Percentiles rank a stretch among this genome's conserved stretches.
Conservation (phyloP, 1,284 basidiomycete genomes). For the Pyrrhoderma lamaoense region DNA sequence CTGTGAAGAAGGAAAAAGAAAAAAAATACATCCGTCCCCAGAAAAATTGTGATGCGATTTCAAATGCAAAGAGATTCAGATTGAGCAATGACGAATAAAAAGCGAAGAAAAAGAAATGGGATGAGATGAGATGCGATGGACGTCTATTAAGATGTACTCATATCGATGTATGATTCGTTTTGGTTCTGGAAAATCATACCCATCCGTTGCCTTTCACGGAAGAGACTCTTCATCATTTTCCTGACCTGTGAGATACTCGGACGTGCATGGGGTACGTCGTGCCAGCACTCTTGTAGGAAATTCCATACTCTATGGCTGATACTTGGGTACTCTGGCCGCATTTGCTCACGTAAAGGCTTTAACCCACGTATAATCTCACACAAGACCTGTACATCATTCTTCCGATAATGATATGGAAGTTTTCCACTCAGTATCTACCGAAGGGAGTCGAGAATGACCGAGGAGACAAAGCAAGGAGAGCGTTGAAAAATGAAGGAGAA, state of each 20-base stretch:
- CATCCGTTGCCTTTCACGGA: conserved; percentile 8
- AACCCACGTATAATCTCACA: conserved; percentile 12
- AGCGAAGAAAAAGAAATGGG: too few species aligned
- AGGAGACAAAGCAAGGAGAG: neutral
- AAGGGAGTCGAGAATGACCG: too few species aligned
- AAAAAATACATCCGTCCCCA: too few species aligned
- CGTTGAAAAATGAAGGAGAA: neutral
- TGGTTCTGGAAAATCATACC: conserved; percentile 11
- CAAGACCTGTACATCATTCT: conserved; percentile 16
- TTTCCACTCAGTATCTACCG: conserved; percentile 13
- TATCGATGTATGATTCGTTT: conserved; percentile 2
- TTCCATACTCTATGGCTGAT: conserved; percentile 12
- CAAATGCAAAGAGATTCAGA: too few species aligned
- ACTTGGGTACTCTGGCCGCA: neutral
- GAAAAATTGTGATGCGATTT: too few species aligned
- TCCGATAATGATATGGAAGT: conserved; percentile 14
- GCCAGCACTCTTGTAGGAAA: conserved; percentile 15
- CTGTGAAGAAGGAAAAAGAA: too few species aligned
- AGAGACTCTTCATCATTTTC: conserved; percentile 4
- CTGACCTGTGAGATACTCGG: conserved; percentile 7
- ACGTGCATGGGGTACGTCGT: conserved; percentile 8
- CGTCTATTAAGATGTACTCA: neutral
- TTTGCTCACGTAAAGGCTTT: conserved; percentile 2
- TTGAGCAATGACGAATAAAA: too few species aligned
- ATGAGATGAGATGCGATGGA: too few species aligned